A percentile compares a stretch with the other conserved stretches of the same genome.
Evolutionary conservation across 2,329 filamentous ascomycete species (phyloP).

Genomic region (Pseudovirgaria hyperparasitica): DNA sequence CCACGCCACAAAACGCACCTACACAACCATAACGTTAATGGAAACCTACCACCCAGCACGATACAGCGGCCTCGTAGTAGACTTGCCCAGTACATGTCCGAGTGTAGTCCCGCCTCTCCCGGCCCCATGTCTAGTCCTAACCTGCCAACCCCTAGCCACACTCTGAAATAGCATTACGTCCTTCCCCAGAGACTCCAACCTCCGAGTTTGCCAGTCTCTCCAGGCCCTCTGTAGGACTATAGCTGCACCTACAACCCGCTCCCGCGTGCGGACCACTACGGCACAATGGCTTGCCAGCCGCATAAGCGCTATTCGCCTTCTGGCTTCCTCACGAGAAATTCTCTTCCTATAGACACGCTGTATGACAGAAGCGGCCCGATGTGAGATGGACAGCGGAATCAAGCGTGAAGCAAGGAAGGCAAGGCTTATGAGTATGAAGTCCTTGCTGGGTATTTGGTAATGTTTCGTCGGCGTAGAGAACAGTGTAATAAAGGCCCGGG

Average conservation of each 20-base stretch:
- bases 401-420: constrained; percentile 48
- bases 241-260: constrained; percentile 28
- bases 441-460: constrained; percentile 35
- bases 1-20: too few species aligned
- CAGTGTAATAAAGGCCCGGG: constrained; percentile 31
- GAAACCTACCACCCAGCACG: too few species aligned
- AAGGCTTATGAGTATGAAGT: constrained; percentile 44
- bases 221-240: constrained; percentile 32
- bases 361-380: constrained; percentile 39
- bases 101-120: too few species aligned
- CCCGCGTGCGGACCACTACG: constrained; percentile 30
- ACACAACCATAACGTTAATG: too few species aligned
- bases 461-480: constrained; percentile 18
- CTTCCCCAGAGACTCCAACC: constrained; percentile 21
- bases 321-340: constrained; percentile 15
- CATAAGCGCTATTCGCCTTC: constrained; percentile 25
- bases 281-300: constrained; percentile 34
- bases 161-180: constrained; percentile 30
- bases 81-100: too few species aligned
- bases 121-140: too few species aligned
- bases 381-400: constrained; percentile 35
- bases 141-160: constrained; percentile 28
- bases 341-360: constrained; percentile 38
- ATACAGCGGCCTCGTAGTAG: too few species aligned
- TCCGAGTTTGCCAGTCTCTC: constrained; percentile 23